These are phyloP conservation scores for Paecilomyces variotii DNA, from an alignment of 2,329 filamentous ascomycete genomes.

Conservation along the genomic window DNA sequence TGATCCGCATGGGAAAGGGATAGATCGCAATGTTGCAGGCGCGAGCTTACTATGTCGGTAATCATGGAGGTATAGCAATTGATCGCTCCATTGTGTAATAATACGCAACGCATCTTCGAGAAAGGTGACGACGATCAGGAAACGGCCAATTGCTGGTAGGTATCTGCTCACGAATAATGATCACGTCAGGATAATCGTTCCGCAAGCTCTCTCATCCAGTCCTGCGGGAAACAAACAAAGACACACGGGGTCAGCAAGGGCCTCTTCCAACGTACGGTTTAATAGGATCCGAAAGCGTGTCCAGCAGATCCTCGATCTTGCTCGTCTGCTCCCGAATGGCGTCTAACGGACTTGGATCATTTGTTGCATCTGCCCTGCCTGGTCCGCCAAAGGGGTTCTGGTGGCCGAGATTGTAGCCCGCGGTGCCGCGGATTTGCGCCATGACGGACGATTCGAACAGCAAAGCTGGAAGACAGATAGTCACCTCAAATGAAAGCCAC, in stretches of 20 bases:
- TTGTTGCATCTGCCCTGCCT: slow-evolving; percentile 51
- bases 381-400: slow-evolving; percentile 62
- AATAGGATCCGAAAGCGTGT: slow-evolving; percentile 77
- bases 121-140: slow-evolving; percentile 97
- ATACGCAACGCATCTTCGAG: slow-evolving; percentile 94
- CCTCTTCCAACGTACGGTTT: slow-evolving; percentile 68
- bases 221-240: not conserved
- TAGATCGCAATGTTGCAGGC: slow-evolving; percentile 1
- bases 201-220: not conserved
- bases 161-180: slow-evolving; percentile 52
- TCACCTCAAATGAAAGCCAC: slow-evolving; percentile 8
- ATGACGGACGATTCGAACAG: slow-evolving; percentile 21
- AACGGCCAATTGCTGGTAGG: slow-evolving; percentile 88
- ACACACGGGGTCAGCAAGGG: not conserved
- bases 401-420: slow-evolving; percentile 75
- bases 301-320: slow-evolving; percentile 94
- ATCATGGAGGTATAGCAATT: slow-evolving; percentile 84
- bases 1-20: slow-evolving; percentile 1
- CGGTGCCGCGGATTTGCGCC: slow-evolving; percentile 55
- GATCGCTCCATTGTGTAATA: slow-evolving; percentile 94
- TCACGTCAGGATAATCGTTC: slow-evolving; percentile 16
- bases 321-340: slow-evolving; percentile 88
- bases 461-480: not conserved
- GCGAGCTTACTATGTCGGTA: slow-evolving; percentile 75
- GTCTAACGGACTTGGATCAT: slow-evolving; percentile 72